A percentile compares a stretch with the other conserved stretches of the same genome.
phyloP scores from a whole-genome alignment of 345 rosid species.

The Eucalyptus melliodora region DNA sequence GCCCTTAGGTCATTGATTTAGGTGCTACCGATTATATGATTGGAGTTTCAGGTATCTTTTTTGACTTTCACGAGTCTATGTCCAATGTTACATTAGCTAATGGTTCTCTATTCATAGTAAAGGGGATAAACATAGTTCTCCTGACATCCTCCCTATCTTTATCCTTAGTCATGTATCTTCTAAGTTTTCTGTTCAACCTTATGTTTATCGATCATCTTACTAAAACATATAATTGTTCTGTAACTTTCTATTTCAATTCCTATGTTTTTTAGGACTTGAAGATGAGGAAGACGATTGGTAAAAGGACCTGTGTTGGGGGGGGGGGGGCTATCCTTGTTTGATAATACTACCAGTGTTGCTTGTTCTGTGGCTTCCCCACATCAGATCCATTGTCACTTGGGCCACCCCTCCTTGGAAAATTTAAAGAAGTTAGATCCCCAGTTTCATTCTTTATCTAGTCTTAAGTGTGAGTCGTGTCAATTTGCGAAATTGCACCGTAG shows the following conservation, averaged over 20 bases:
- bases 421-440: neutral
- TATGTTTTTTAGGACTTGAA: neutral
- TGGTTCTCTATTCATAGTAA: neutral
- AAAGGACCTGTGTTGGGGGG: neutral
- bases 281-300: neutral
- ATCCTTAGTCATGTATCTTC: neutral
- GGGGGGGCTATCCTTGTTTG: neutral
- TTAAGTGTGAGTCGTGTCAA: neutral
- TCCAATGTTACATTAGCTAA: neutral
- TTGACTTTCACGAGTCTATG: neutral
- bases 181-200: neutral
- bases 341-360: neutral
- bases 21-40: too few relatives aligned
- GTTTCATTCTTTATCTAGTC: neutral
- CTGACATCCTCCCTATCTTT: neutral
- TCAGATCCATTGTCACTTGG: neutral
- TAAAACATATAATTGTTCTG: neutral
- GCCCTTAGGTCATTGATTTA: neutral
- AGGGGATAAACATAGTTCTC: accelerated
- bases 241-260: too few relatives aligned
- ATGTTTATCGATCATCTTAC: accelerated
- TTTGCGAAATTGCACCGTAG: too few relatives aligned
- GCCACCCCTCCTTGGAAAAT: neutral
- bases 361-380: neutral
- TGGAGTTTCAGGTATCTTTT: neutral